Evolutionary conservation across 345 rosid species (phyloP).

Genomic region (Leavenworthia alabamica): DNA sequence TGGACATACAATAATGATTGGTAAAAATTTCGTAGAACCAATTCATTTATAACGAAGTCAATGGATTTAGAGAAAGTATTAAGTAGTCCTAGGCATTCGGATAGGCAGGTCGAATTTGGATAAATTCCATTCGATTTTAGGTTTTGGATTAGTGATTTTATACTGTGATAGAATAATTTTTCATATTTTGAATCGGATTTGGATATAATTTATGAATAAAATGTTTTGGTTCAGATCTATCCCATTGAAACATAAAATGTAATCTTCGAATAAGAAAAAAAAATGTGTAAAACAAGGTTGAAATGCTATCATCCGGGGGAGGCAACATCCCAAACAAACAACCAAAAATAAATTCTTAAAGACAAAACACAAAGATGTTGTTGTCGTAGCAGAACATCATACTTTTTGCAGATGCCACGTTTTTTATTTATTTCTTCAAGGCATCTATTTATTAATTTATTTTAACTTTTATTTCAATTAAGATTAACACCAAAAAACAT

Average conservation of each 20-base stretch:
- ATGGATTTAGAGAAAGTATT: too few species aligned
- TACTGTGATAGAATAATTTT: too few species aligned
- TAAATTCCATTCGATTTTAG: too few species aligned
- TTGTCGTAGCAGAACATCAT: conserved; percentile 2
- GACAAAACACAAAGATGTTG: background rate
- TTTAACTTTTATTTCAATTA: background rate
- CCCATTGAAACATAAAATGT: background rate
- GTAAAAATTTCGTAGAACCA: too few species aligned
- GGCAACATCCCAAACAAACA: conserved; percentile 22
- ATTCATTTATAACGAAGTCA: too few species aligned
- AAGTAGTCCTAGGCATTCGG: too few species aligned
- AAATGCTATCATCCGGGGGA: conserved; percentile 12
- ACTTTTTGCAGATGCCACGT: background rate
- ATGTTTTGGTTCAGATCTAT: too few species aligned
- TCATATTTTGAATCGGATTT: too few species aligned
- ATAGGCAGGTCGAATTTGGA: too few species aligned
- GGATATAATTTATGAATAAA: too few species aligned
- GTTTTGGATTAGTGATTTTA: too few species aligned
- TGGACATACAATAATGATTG: too few species aligned
- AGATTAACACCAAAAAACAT: background rate
- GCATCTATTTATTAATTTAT: background rate
- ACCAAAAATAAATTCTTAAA: background rate
- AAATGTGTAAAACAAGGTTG: background rate
- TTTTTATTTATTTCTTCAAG: background rate
- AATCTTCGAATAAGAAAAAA: background rate